Base-by-base conservation (phyloP, 1,284 basidiomycete species). In the Ustanciosporium gigantosporum region DNA sequence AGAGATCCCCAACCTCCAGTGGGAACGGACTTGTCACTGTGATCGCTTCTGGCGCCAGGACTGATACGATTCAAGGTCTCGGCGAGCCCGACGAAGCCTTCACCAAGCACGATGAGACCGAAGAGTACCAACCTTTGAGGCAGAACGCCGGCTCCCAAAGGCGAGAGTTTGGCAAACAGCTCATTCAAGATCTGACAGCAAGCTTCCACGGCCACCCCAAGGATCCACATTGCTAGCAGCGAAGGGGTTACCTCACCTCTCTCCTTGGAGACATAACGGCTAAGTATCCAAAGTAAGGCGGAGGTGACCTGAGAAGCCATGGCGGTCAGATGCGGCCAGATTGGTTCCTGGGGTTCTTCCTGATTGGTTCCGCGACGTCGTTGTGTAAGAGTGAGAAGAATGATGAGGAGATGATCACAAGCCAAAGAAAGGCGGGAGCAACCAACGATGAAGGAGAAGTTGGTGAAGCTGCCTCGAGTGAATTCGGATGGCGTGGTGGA, bases 401-500 rank as follows among this genome's bases (percentile, higher is more conserved):
- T 38, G 8, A 66, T 41, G 0, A 52, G 36, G 0, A 23, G 20
- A 13, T 60, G 32, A 31, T 59, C 55, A 16, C 44, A 14, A 5
- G 57, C 57, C 23, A 66, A 23, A 2, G 44, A 43, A 21, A 59
- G 31, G 23, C 56, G 50, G 21, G 56, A 53, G 34, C 15, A 36
- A 15, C 48, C 56, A 25, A 56, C 60, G 46, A 61, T 66, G 36
- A 43, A 22, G 42, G 51, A 50, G 23, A 66, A 66, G 23, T 66
- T 66, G 25, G 46, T 56, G 20, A 49, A 66, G 43, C 61, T 45
- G 27, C 46, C 41, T 5, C 61, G 31, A 2, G 61, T 25, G 19
- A 66, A 66, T 23, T 66, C 61, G 41, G 57, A 60, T n/a, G 61
- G 57, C 11, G 52, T 60, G 29, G 57, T 60, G 14, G 49, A 42